phyloP scores from a whole-genome alignment of 1,139 yeast species.

The Scheffersomyces illinoinensis region DNA sequence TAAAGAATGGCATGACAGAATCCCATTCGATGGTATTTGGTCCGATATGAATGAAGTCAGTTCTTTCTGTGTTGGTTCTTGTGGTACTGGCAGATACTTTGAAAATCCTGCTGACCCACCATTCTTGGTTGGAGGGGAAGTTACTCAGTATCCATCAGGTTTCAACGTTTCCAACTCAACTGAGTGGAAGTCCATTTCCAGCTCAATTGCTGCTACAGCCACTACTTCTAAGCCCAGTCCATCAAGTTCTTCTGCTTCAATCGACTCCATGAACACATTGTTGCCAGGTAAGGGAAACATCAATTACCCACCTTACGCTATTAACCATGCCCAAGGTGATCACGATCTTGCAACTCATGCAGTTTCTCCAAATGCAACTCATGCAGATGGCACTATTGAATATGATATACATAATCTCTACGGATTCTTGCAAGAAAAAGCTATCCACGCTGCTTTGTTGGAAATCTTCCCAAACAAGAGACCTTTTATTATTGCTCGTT shows the following conservation, averaged over 20 bases:
- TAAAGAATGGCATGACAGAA: slow-evolving; percentile 19
- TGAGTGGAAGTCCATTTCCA: slow-evolving; percentile 17
- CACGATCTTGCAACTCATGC: slow-evolving; percentile 29
- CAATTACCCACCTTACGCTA: slow-evolving; percentile 34
- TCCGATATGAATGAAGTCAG: slow-evolving; percentile 37
- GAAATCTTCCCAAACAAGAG: slow-evolving; percentile 18
- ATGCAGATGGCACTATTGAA: slow-evolving; percentile 29
- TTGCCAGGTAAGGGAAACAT: slow-evolving; percentile 28
- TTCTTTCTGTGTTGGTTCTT: slow-evolving; percentile 33
- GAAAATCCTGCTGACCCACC: slow-evolving; percentile 25
- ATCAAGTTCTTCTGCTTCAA: slow-evolving; percentile 13
- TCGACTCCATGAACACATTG: slow-evolving; percentile 19
- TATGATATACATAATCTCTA: slow-evolving; percentile 25
- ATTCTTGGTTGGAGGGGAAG: slow-evolving; percentile 16
- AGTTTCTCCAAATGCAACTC: slow-evolving; percentile 30
- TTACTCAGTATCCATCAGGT: slow-evolving; percentile 19
- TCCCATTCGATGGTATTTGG: slow-evolving; percentile 35
- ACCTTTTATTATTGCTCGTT: slow-evolving; percentile 21
- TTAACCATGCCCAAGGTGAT: slow-evolving; percentile 23
- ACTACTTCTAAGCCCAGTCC: slow-evolving; percentile 10
- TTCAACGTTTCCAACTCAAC: slow-evolving; percentile 20
- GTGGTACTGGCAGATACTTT: slow-evolving; percentile 19
- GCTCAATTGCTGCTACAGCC: slow-evolving; percentile 14
- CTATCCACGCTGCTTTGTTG: slow-evolving; percentile 19
- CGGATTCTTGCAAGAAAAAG: slow-evolving; percentile 19